phyloP scores from a whole-genome alignment of 495 filamentous ascomycete species.

The Ramalina intermedia region DNA sequence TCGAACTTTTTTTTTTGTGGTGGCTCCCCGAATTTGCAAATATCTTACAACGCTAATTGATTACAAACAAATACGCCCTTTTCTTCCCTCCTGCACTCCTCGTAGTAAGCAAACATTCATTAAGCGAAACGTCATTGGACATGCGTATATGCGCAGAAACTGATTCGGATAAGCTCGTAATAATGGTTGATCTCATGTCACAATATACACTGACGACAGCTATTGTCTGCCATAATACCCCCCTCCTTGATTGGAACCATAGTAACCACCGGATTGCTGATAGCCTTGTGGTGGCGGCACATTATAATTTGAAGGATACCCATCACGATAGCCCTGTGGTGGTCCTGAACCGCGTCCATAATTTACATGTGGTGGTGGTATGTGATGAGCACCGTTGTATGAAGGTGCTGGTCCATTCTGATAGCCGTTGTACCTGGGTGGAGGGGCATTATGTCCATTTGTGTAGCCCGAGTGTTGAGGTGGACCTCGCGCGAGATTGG shows the following conservation, averaged over 20 bases:
- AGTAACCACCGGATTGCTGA: neutral
- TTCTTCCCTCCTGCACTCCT: too few relatives aligned
- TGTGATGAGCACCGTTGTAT: slow-evolving; percentile 3
- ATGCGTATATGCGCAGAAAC: too few relatives aligned
- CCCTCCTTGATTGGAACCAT: neutral
- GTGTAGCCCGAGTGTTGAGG: slow-evolving; percentile 7
- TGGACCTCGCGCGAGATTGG: slow-evolving; percentile 4
- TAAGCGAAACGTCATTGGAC: too few relatives aligned
- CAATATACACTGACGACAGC: too few relatives aligned
- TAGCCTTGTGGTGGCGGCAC: slow-evolving; percentile 7
- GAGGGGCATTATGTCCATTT: neutral
- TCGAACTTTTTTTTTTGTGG: too few relatives aligned
- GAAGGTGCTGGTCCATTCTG: slow-evolving; percentile 8
- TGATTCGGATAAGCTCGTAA: too few relatives aligned
- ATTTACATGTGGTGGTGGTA: neutral
- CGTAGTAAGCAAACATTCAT: too few relatives aligned
- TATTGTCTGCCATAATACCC: neutral
- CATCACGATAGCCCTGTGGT: neutral
- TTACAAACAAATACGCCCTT: too few relatives aligned
- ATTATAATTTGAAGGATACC: neutral
- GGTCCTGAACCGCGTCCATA: neutral
- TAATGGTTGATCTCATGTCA: too few relatives aligned
- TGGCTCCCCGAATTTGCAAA: neutral
- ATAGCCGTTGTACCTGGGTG: slow-evolving; percentile 1
- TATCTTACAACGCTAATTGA: too few relatives aligned